A percentile compares a stretch with the other conserved stretches of the same genome.
Evolutionary conservation across 1,139 yeast species (phyloP).

Genomic region (Pneumocystis wakefieldiae): DNA sequence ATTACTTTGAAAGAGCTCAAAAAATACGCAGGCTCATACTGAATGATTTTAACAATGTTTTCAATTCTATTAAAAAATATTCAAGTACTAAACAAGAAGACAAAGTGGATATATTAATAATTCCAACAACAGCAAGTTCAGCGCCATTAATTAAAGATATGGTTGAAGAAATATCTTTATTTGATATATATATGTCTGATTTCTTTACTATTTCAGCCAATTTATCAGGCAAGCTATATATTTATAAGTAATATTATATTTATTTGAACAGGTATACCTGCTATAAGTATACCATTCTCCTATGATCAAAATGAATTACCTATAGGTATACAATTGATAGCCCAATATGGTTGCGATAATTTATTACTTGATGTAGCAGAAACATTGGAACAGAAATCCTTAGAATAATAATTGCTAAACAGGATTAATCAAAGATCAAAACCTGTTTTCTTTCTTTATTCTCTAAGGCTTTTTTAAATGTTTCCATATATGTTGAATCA

Average conservation of each 20-base stretch:
- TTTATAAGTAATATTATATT: not conserved
- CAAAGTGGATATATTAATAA: slow-evolving; percentile 40
- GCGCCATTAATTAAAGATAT: slow-evolving; percentile 42
- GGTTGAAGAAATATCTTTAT: slow-evolving; percentile 14
- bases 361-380: slow-evolving; percentile 37
- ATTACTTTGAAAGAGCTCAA: slow-evolving; percentile 68
- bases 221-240: slow-evolving; percentile 37
- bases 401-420: not conserved
- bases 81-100: slow-evolving; percentile 14
- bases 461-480: not conserved
- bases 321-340: slow-evolving; percentile 64
- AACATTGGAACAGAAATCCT: slow-evolving; percentile 8
- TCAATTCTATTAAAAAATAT: slow-evolving; percentile 38
- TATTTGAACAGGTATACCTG: slow-evolving; percentile 42
- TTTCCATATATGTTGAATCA: not conserved
- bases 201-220: slow-evolving; percentile 81
- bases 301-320: slow-evolving; percentile 22
- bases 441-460: slow-evolving; percentile 1
- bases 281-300: slow-evolving; percentile 54
- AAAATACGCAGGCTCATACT: slow-evolving; percentile 45
- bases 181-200: slow-evolving; percentile 54
- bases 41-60: slow-evolving; percentile 49
- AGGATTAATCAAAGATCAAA: not conserved
- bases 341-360: slow-evolving; percentile 73
- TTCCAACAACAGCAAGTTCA: slow-evolving; percentile 50